Base-by-base conservation (phyloP, 768 basidiomycete genomes). In the Lentinus tigrinus region DNA sequence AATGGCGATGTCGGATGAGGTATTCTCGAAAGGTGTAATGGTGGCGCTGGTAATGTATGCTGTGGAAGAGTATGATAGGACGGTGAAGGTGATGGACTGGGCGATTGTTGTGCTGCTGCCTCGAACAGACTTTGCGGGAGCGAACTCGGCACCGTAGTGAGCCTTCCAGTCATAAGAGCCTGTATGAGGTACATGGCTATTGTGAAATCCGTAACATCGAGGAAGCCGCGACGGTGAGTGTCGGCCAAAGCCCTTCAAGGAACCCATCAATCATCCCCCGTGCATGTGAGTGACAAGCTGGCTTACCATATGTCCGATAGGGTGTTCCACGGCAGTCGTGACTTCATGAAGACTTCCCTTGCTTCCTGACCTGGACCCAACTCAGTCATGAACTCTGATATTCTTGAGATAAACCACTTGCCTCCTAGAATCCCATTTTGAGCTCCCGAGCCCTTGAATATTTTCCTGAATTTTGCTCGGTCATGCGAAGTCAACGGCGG, bases 161-260 rank as follows among this genome's bases (percentile, higher is more conserved):
- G 65, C 6, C 69, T 65, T 10, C 75, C 75, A 26, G 75, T 74
- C 81, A 83, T 82, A 54, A 74, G 69, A n/a, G 72, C 75, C 61
- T 84, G 82, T 39, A 90, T 83, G 56, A 88, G 79, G 68, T 84
- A 85, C 82, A 88, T 84, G 37, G 83, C 88, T 57, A 91, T 73
- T 36, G 83, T 81, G 68, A 92, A 92, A 58, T 90, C 87, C 27
- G 80, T 71, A 8, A 80, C 74, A 63, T 89, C 86, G 11, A 92
- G 80, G 3, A 78, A 73, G 6, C 87, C 87, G 36, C 83, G 75
- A 34, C 77, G 73, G 51, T 80, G 77, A 9, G 78, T 81, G 67
- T 90, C 88, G 23, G 85, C 80, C 39, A 90, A 75, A 54, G 80
- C 81, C 81, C 85, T 87, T 3, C 9, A 24, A n/a, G 19, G 36